phyloP scores from a whole-genome alignment of 2,329 filamentous ascomycete genomes.

The Raffaelea arxii region DNA sequence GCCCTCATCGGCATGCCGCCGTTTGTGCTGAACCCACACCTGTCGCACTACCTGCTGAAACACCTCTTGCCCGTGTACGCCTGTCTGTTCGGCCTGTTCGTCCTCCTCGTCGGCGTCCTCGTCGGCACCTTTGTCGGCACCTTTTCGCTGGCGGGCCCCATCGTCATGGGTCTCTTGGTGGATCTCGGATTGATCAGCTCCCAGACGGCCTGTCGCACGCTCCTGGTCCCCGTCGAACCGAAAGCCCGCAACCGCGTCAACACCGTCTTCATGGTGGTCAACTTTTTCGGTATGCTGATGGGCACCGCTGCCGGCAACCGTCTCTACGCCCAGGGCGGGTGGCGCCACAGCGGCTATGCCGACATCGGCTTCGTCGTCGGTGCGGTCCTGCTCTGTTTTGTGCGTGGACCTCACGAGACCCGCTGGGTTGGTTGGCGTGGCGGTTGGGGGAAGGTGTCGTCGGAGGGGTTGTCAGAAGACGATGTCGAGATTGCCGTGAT shows the following conservation, averaged over 20 bases:
- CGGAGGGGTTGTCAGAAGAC: neutral
- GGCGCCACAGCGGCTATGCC: slow-evolving; percentile 8
- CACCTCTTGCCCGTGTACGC: slow-evolving; percentile 5
- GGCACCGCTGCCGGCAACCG: slow-evolving; percentile 14
- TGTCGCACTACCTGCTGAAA: slow-evolving; percentile 8
- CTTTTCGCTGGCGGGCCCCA: slow-evolving; percentile 10
- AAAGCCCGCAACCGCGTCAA: slow-evolving; percentile 13
- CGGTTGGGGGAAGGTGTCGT: slow-evolving; percentile 21
- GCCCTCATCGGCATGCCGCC: slow-evolving; percentile 55
- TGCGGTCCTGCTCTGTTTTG: slow-evolving; percentile 11
- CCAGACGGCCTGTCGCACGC: slow-evolving; percentile 10
- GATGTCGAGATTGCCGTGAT: neutral
- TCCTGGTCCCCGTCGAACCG: slow-evolving; percentile 9
- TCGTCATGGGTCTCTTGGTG: slow-evolving; percentile 9
- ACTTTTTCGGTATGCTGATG: slow-evolving; percentile 11
- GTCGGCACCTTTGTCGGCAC: slow-evolving; percentile 11
- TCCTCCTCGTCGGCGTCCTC: slow-evolving; percentile 7
- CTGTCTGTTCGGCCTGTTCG: slow-evolving; percentile 4
- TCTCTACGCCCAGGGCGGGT: slow-evolving; percentile 11
- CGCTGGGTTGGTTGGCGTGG: slow-evolving; percentile 30
- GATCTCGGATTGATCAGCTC: slow-evolving; percentile 9
- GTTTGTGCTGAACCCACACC: slow-evolving; percentile 9
- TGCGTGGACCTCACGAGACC: slow-evolving; percentile 27
- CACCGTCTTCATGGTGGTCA: slow-evolving; percentile 9
- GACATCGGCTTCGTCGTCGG: slow-evolving; percentile 8